phyloP scores from a whole-genome alignment of 371 early-diverging fungal genomes.

The Syncephalastrum contaminatum region DNA sequence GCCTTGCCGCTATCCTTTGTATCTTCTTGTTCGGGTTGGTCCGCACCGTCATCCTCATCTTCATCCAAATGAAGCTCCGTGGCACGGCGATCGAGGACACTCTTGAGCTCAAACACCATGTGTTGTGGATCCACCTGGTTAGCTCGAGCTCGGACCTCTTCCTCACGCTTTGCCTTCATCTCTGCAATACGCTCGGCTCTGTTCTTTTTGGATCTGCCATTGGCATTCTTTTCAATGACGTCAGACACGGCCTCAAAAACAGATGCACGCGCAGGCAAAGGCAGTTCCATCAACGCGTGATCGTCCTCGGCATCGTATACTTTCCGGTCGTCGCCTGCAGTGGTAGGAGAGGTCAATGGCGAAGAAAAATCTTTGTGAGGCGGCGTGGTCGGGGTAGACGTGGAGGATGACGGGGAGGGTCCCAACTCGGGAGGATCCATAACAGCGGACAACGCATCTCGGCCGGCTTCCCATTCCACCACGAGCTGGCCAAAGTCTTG shows the following conservation, averaged over 20 bases:
- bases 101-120: constrained; percentile 67
- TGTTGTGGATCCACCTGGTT: constrained; percentile 39
- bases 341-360: constrained; percentile 19
- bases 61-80: constrained; percentile 33
- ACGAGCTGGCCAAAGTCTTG: constrained; percentile 35
- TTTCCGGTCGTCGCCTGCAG: constrained; percentile 10
- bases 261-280: constrained; percentile 39
- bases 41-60: constrained; percentile 3
- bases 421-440: constrained; percentile 25
- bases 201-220: constrained; percentile 39
- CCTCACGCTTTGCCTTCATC: constrained; percentile 47
- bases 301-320: constrained; percentile 37
- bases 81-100: constrained; percentile 53
- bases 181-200: constrained; percentile 62
- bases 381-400: constrained; percentile 1
- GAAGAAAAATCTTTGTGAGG: constrained; percentile 15
- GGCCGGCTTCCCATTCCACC: constrained; percentile 46
- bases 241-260: constrained; percentile 48
- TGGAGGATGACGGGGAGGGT: constrained; percentile 17
- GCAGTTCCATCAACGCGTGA: constrained; percentile 33
- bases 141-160: constrained; percentile 46
- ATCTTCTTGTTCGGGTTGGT: constrained; percentile 5
- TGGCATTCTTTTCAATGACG: constrained; percentile 29
- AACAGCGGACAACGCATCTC: constrained; percentile 25
- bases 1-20: background rate